Evolutionary conservation across 495 filamentous ascomycete genomes (phyloP).

Genomic region (Hypoxylon perforatum): DNA sequence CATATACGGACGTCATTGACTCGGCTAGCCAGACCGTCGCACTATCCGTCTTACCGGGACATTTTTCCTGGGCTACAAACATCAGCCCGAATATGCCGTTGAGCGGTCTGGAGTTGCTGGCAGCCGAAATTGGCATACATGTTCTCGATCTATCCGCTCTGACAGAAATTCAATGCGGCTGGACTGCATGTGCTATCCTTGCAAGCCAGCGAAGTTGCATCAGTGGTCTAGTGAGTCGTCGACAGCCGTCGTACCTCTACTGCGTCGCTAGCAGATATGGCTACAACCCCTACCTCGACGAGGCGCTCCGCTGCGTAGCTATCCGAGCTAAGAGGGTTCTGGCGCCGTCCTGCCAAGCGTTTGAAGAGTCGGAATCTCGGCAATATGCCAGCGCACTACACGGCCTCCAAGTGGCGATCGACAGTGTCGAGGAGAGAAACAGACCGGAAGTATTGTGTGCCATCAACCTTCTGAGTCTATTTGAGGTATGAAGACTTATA

Average conservation of each 20-base stretch:
- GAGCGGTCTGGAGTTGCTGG: conserved; percentile 10
- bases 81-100: conserved; percentile 1
- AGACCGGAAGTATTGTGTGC: background rate
- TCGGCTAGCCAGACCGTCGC: too few relatives aligned
- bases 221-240: conserved; percentile 6
- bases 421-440: background rate
- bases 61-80: too few relatives aligned
- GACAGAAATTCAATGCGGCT: conserved; percentile 15
- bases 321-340: conserved; percentile 12
- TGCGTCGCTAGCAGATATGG: conserved; percentile 13
- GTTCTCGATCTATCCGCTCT: conserved; percentile 15
- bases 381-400: background rate
- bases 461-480: conserved; percentile 5
- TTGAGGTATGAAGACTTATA: background rate
- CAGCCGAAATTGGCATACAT: conserved; percentile 9
- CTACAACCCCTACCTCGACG: conserved; percentile 4
- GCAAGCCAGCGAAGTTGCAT: background rate
- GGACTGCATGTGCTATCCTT: conserved; percentile 14
- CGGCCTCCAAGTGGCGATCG: background rate
- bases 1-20: too few relatives aligned
- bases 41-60: too few relatives aligned
- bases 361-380: conserved; percentile 4
- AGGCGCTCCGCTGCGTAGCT: conserved; percentile 12
- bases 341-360: background rate
- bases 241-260: conserved; percentile 9